Evolutionary conservation across 176 grass and related monocot genomes (phyloP), one percentile per base, ranked within the genome.

Genomic region (Eragrostis curvula): DNA sequence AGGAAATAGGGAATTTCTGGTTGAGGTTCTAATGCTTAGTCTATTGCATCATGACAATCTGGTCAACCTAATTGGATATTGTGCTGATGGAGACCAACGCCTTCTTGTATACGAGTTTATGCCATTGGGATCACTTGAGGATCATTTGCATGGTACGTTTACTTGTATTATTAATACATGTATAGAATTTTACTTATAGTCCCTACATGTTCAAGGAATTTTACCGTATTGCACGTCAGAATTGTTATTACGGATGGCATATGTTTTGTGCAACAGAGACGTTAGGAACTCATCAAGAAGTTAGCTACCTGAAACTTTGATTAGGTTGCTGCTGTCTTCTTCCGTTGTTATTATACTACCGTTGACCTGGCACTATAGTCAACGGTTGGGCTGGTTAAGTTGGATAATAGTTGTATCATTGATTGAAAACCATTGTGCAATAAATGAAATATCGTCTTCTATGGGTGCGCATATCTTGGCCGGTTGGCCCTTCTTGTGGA

Each of bases 81-180:
- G 94, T 87, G 94, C 94, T 73, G 94, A 97, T 85, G 91, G 91
- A 63, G 94, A 94, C 43, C 91, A 97, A 80, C 88, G 94, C 65
- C 91, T 97, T 72, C 94, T 97, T 74, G 94, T 97, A 77, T 97
- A 97, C 10, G 94, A 97, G 79, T 97, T 88, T 80, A 97, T 97
- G 94, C 91, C 91, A 44, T 84, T 97, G 87, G 89, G 91, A 70
- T 97, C 94, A 75, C 91, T 97, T 84, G 94, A 97, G 70, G 91
- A 94, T 89, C 94, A 97, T 89, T 84, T 97, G 78, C 94, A 97
- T 7, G 87, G 94, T 90, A 79, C 40, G 79, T 88, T 88, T 73
- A 57, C 57, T 88, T n/a, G 36, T 78, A 16, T 48, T 81, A 71
- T 73, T 43, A 78, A 81, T 30, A 61, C 61, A 24, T 85, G 55